These are phyloP conservation scores for Pythium brachiatum DNA, from an alignment of 352 stramenopile genomes.

Conservation along the genomic window DNA sequence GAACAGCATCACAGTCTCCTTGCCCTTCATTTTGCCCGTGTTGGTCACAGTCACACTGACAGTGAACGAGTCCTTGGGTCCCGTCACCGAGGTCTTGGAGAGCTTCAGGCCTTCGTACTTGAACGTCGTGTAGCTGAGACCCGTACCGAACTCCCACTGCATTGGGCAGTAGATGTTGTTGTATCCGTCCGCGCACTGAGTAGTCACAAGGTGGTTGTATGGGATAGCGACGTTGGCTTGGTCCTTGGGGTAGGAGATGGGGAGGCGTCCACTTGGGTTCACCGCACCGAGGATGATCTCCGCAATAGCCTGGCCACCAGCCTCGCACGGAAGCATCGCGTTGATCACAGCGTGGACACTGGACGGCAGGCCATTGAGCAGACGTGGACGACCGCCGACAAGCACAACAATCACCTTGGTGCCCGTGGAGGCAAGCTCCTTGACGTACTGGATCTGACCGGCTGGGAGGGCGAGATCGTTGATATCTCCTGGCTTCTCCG, in stretches of 20 bases:
- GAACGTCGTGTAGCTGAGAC: slow-evolving; percentile 61
- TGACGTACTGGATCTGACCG: slow-evolving; percentile 76
- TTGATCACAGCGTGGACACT: slow-evolving; percentile 72
- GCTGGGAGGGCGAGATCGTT: slow-evolving; percentile 59
- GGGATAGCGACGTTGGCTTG: slow-evolving; percentile 60
- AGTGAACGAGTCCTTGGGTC: slow-evolving; percentile 8
- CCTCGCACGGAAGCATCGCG: slow-evolving; percentile 72
- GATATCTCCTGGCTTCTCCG: slow-evolving; percentile 87
- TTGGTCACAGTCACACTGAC: not conserved
- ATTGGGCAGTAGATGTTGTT: slow-evolving; percentile 18
- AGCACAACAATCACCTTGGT: slow-evolving; percentile 85
- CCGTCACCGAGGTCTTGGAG: slow-evolving; percentile 27
- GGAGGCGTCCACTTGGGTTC: slow-evolving; percentile 80
- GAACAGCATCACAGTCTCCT: not conserved
- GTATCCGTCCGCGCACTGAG: slow-evolving; percentile 23
- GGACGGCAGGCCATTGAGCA: slow-evolving; percentile 59
- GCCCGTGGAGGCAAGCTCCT: slow-evolving; percentile 49
- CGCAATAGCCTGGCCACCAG: slow-evolving; percentile 76
- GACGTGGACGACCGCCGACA: slow-evolving; percentile 69
- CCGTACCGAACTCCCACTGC: slow-evolving; percentile 63
- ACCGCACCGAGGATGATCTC: slow-evolving; percentile 78
- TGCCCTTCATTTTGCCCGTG: not conserved
- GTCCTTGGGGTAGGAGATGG: slow-evolving; percentile 81
- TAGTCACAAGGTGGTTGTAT: slow-evolving; percentile 72
- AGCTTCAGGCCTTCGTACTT: slow-evolving; percentile 37